Conservation (phyloP, 1,284 basidiomycete species). For the Mycosarcoma mackinlayi region DNA sequence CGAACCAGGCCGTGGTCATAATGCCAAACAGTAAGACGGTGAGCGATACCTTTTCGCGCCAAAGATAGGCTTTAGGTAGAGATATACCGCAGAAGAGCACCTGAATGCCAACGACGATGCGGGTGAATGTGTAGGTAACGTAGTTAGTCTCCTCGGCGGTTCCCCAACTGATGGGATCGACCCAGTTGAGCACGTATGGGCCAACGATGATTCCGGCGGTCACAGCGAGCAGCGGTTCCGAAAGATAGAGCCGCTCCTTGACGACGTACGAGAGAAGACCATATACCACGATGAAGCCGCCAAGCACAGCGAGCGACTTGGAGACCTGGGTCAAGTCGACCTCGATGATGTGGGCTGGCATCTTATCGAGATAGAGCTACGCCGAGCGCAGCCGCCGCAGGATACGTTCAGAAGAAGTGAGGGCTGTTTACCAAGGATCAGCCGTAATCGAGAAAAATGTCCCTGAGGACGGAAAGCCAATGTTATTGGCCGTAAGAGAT, state of each 20-base stretch:
- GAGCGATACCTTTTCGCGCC: conserved; percentile 64
- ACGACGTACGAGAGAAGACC: conserved; percentile 65
- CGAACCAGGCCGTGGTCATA: conserved; percentile 70
- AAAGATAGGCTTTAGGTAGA: conserved; percentile 67
- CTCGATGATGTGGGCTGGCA: conserved; percentile 53
- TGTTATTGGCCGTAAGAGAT: conserved; percentile 35
- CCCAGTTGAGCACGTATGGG: conserved; percentile 64
- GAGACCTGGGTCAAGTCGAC: conserved; percentile 61
- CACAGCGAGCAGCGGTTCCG: conserved; percentile 65
- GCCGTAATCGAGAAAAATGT: conserved; percentile 21
- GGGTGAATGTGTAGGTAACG: conserved; percentile 69
- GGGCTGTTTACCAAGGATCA: conserved; percentile 1
- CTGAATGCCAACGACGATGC: conserved; percentile 67
- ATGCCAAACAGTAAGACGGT: conserved; percentile 66
- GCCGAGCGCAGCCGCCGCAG: neutral
- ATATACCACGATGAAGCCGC: conserved; percentile 65
- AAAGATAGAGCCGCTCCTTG: conserved; percentile 64
- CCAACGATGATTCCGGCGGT: conserved; percentile 63
- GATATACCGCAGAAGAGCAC: conserved; percentile 69
- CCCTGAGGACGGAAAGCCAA: conserved; percentile 30
- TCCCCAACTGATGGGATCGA: conserved; percentile 62
- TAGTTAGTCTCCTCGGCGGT: conserved; percentile 48
- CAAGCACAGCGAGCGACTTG: conserved; percentile 61
- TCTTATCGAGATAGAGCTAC: conserved; percentile 3
- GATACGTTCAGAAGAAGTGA: neutral